phyloP scores from a whole-genome alignment of 371 early-diverging fungal genomes.

The Mortierella sp. region DNA sequence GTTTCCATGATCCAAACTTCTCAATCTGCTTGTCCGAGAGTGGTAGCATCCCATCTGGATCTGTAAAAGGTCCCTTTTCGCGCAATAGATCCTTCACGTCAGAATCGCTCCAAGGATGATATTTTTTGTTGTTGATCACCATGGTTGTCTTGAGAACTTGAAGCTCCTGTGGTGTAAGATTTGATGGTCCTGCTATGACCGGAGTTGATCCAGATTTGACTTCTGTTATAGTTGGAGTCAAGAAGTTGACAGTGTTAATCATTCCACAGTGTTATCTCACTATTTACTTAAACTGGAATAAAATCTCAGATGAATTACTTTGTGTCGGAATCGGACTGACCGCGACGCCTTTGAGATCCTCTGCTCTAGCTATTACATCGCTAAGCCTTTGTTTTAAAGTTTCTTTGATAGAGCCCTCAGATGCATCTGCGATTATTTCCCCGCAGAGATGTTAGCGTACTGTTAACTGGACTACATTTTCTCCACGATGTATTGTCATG shows the following conservation, averaged over 20 bases:
- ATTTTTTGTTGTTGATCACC: slow-evolving; percentile 51
- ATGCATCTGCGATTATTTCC: slow-evolving; percentile 20
- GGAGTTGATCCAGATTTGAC: slow-evolving; percentile 29
- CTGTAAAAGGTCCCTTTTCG: slow-evolving; percentile 54
- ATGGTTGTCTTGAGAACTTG: slow-evolving; percentile 50
- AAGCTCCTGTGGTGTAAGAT: slow-evolving; percentile 43
- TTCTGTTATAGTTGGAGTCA: slow-evolving; percentile 10
- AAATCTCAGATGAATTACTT: slow-evolving; percentile 19
- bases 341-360: slow-evolving; percentile 48
- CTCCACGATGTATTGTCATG: neutral
- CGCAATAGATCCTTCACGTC: slow-evolving; percentile 50
- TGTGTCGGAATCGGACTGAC: slow-evolving; percentile 14
- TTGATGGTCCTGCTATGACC: slow-evolving; percentile 47
- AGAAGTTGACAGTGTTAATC: neutral
- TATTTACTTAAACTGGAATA: neutral
- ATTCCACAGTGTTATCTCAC: neutral
- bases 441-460: neutral
- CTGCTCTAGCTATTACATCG: slow-evolving; percentile 44
- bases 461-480: neutral
- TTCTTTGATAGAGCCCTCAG: slow-evolving; percentile 41
- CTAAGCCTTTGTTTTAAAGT: slow-evolving; percentile 27
- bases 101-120: slow-evolving; percentile 53
- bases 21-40: slow-evolving; percentile 81
- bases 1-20: slow-evolving; percentile 85
- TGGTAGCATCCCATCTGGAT: slow-evolving; percentile 82